Evolutionary conservation across 1,284 basidiomycete species (phyloP), one percentile per base, ranked within the genome.

Genomic region (Bjerkandera adusta): DNA sequence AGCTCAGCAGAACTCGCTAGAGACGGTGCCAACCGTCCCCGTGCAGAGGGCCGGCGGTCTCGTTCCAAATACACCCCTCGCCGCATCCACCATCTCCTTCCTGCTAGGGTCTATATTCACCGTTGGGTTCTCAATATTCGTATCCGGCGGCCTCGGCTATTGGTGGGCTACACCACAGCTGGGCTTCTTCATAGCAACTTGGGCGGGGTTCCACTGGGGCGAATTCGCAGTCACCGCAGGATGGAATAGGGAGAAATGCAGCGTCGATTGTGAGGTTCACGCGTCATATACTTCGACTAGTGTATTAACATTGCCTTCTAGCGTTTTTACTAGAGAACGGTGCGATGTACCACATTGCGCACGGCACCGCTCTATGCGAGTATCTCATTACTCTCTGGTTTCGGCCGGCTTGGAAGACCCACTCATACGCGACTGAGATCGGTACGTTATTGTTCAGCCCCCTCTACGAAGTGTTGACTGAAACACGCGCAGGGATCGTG

Each of bases 291-390:
- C 13, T 43, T 3, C 18, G n/a, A 32, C 7, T n/a, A n/a, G n/a
- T n/a, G n/a, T n/a, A n/a, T n/a, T 41, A 25, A 41, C 22, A 18
- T 26, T 26, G 18, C 27, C 13, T 10, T 25, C 5, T 27, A 97
- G 96, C 95, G 0, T 99, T 94, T 66, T 75, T 99, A 3, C 77
- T 99, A 27, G 91, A 97, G 61, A 99, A 99, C 61, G 92, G 93
- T 0, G 60, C 68, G 1, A 74, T 80, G 63, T 99, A 99, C 66
- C 91, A 94, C 60, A 62, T 89, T 35, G 95, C 96, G 1, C 92
- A 99, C 64, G 68, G 76, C 11, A 67, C 79, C 33, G 94, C 93
- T 0, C 57, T 98, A 1, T 25, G 75, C 3, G 97, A 99, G 70
- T 95, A 95, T 66, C 61, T 93, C 34, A 45, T 91, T 40, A 81